phyloP scores from a whole-genome alignment of 2,329 filamentous ascomycete species.

The Aspergillus glaucus region DNA sequence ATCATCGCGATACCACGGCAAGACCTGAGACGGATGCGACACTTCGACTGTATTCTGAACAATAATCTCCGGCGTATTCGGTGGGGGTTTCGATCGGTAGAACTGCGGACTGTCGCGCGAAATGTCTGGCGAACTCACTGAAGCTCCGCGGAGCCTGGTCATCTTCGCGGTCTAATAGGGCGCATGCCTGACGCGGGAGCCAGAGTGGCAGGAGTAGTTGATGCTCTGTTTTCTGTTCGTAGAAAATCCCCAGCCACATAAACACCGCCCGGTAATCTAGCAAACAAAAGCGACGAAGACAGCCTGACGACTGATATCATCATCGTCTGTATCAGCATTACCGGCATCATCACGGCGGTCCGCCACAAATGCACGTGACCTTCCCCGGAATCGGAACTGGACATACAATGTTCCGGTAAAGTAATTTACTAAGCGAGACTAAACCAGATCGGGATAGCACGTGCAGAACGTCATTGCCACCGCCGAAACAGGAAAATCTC shows the following conservation, averaged over 20 bases:
- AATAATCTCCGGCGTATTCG: constrained; percentile 34
- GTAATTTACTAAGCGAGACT: not conserved
- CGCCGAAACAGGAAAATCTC: constrained; percentile 12
- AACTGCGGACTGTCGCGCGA: constrained; percentile 24
- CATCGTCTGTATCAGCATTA: not conserved
- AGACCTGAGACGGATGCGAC: constrained; percentile 29
- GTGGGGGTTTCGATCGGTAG: constrained; percentile 35
- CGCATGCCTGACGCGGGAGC: constrained; percentile 20
- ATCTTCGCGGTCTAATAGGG: constrained; percentile 21
- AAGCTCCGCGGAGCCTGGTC: constrained; percentile 39
- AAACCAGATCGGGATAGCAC: not conserved
- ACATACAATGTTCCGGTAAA: not conserved
- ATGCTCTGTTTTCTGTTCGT: not conserved
- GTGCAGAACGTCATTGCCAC: constrained; percentile 12
- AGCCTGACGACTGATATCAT: constrained; percentile 17
- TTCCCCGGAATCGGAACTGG: not conserved
- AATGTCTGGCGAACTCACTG: constrained; percentile 25
- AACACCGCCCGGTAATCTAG: not conserved
- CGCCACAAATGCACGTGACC: constrained; percentile 11
- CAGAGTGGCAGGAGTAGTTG: not conserved
- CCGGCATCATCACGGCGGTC: not conserved
- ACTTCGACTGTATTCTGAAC: constrained; percentile 35
- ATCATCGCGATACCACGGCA: constrained; percentile 35
- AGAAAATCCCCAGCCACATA: not conserved
- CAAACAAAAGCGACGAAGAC: not conserved